These are phyloP conservation scores for Mercurialis annua DNA, from an alignment of 345 rosid species.

Conservation along the genomic window DNA sequence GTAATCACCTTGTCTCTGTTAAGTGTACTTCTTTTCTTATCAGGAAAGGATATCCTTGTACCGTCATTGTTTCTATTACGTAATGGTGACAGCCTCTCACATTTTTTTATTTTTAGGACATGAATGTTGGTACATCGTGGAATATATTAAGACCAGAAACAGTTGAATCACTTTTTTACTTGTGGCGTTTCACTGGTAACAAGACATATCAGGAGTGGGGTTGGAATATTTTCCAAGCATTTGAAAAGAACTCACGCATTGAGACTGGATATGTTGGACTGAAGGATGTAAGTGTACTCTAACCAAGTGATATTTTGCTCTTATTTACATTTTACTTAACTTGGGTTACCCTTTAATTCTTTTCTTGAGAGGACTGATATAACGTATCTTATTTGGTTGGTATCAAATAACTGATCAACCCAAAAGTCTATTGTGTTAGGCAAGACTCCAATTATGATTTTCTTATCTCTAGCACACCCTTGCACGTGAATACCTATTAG, in stretches of 20 bases:
- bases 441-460: too few species aligned
- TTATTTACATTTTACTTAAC: neutral
- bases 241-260: constrained; percentile 81
- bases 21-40: neutral
- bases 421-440: too few species aligned
- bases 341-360: neutral
- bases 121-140: constrained; percentile 98
- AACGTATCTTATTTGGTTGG: too few species aligned
- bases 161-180: constrained; percentile 86
- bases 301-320: neutral
- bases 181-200: constrained; percentile 95
- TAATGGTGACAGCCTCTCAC: neutral
- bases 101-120: constrained; percentile 52
- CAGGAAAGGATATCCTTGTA: neutral
- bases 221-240: constrained; percentile 96
- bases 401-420: too few species aligned
- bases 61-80: neutral
- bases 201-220: constrained; percentile 97
- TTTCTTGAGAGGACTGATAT: neutral
- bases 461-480: too few species aligned
- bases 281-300: constrained; percentile 66
- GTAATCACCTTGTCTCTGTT: neutral
- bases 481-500: too few species aligned
- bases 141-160: constrained; percentile 97
- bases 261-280: constrained; percentile 92